Evolutionary conservation across 139 green algal species (phyloP).

Genomic region (Pleodorina starrii): DNA sequence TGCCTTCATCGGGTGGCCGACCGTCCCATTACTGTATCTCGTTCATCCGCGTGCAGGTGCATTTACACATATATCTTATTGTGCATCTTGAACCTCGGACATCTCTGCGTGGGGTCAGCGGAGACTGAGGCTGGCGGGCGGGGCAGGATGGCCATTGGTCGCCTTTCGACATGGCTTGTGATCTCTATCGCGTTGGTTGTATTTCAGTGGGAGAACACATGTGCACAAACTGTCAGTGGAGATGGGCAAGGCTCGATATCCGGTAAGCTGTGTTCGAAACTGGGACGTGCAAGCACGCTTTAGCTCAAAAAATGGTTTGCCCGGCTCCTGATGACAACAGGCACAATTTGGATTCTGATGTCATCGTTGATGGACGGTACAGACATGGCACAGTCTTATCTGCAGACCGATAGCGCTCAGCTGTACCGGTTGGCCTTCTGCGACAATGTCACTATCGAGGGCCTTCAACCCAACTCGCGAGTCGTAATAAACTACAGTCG

Average conservation of each 20-base stretch:
- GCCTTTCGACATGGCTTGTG: neutral
- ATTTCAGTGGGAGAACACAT: neutral
- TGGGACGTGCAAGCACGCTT: no score
- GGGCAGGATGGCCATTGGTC: neutral
- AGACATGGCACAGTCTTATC: neutral
- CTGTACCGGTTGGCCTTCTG: neutral
- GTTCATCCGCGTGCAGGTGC: neutral
- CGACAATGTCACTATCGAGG: neutral
- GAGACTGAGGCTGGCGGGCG: neutral
- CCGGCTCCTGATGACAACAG: no score
- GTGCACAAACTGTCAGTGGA: neutral
- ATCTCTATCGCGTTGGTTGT: neutral
- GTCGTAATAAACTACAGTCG: neutral
- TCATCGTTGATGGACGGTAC: neutral
- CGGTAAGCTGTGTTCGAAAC: no score
- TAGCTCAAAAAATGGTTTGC: no score
- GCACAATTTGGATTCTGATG: slow-evolving; percentile 19
- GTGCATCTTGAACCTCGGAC: no score
- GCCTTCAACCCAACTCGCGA: neutral
- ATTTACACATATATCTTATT: no score
- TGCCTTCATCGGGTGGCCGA: no score
- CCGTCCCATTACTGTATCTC: neutral
- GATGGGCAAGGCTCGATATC: neutral
- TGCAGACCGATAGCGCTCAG: neutral
- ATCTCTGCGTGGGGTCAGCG: no score